A percentile compares a stretch with the other conserved stretches of the same genome.
Conservation (phyloP, 177 flowering plant species). For the Vitis hybrid region DNA sequence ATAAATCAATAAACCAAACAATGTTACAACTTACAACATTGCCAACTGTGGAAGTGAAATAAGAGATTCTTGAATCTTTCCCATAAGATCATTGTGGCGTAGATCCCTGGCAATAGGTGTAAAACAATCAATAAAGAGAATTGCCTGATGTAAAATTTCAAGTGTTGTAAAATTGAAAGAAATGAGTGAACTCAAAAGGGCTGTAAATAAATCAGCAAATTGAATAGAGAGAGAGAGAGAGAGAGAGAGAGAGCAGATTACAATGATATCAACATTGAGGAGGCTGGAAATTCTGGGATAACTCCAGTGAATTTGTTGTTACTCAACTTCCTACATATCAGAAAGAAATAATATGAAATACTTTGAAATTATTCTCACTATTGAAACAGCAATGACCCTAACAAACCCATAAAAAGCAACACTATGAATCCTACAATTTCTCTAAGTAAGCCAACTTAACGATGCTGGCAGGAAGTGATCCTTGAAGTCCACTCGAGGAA, state of each 20-base stretch:
- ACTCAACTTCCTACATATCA: conserved; percentile 51
- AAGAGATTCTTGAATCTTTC: conserved; percentile 47
- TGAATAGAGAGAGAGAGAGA: neutral
- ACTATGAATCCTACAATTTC: conserved; percentile 42
- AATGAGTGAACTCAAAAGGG: neutral
- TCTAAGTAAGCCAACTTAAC: conserved; percentile 40
- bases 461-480: conserved; percentile 47
- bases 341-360: conserved; percentile 5
- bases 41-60: conserved; percentile 36
- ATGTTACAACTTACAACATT: conserved; percentile 41
- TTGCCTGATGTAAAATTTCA: neutral
- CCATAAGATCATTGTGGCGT: conserved; percentile 58
- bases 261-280: conserved; percentile 45
- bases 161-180: neutral
- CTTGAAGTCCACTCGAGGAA: conserved; percentile 39
- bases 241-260: conserved; percentile 20
- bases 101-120: conserved; percentile 43
- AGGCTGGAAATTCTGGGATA: conserved; percentile 41
- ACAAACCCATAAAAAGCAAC: neutral
- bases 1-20: too few species aligned
- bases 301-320: conserved; percentile 40
- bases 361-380: neutral
- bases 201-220: neutral
- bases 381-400: neutral
- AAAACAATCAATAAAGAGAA: neutral